Conservation (phyloP, 257 asterid genomes). For the Przewalskia tangutica region DNA sequence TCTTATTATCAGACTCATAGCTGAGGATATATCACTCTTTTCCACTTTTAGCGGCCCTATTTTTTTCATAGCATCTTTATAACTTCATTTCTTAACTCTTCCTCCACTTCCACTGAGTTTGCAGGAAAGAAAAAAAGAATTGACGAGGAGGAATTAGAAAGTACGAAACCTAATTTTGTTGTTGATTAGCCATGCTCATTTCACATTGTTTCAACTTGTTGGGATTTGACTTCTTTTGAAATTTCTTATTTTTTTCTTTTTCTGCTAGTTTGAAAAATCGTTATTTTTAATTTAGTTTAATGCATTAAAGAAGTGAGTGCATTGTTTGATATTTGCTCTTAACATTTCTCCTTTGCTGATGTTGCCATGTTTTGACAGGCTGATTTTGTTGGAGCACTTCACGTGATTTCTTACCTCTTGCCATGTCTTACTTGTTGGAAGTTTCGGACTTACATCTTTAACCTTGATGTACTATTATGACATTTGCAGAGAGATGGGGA, state of each 20-base stretch:
- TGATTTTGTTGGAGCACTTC: conserved; percentile 78
- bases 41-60: neutral
- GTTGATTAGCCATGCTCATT: neutral
- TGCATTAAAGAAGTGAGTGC: neutral
- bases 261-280: neutral
- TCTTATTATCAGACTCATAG: neutral
- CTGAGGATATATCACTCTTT: neutral
- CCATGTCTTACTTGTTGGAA: conserved; percentile 87
- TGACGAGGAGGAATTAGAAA: neutral
- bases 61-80: neutral
- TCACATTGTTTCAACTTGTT: neutral
- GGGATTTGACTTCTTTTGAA: neutral
- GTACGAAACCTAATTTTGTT: neutral
- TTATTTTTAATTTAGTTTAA: conserved; percentile 14
- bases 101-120: neutral
- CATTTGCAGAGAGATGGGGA: conserved; percentile 54
- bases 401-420: conserved; percentile 83
- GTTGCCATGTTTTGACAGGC: conserved; percentile 71
- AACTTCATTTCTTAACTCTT: neutral
- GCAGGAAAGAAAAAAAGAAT: neutral
- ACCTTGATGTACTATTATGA: conserved; percentile 86
- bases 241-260: neutral
- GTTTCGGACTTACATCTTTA: conserved; percentile 95
- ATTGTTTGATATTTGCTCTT: neutral
- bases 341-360: conserved; percentile 17